Conservation (phyloP, 108 stramenopile genomes). For the Cyclotella atomus region DNA sequence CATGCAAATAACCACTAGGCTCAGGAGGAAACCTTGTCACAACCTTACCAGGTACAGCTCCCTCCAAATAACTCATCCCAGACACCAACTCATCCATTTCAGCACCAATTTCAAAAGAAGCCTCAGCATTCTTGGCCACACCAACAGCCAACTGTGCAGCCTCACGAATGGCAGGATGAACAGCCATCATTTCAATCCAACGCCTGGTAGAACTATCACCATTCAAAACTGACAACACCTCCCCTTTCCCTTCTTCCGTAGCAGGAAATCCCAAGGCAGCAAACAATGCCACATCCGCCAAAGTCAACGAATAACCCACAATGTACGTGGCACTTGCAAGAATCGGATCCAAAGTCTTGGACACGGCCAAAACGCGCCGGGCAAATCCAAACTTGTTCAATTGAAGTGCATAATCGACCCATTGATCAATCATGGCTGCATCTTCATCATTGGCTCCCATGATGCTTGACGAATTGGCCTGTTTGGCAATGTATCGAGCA, state of each 20-base stretch:
- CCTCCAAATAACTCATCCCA: constrained; percentile 85
- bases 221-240: constrained; percentile 24
- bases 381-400: constrained; percentile 57
- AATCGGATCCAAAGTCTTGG: constrained; percentile 74
- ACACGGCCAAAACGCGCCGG: constrained; percentile 59
- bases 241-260: constrained; percentile 42
- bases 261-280: constrained; percentile 75
- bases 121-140: constrained; percentile 66
- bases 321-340: constrained; percentile 67
- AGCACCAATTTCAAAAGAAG: constrained; percentile 36
- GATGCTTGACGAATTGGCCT: constrained; percentile 4
- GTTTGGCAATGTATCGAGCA: constrained; percentile 66
- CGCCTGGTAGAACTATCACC: constrained; percentile 50
- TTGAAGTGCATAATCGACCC: constrained; percentile 88
- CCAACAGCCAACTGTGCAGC: constrained; percentile 82
- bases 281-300: constrained; percentile 93
- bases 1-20: constrained; percentile 98
- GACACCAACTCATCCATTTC: constrained; percentile 63
- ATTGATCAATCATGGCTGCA: constrained; percentile 80
- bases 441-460: constrained; percentile 30
- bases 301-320: constrained; percentile 72
- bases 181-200: constrained; percentile 79
- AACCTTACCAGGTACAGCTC: constrained; percentile 90
- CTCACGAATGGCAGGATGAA: constrained; percentile 70
- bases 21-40: constrained; percentile 98